Evolutionary conservation across 805 yeast genomes (phyloP).

Genomic region (Metahyphopichia silvanorum): DNA sequence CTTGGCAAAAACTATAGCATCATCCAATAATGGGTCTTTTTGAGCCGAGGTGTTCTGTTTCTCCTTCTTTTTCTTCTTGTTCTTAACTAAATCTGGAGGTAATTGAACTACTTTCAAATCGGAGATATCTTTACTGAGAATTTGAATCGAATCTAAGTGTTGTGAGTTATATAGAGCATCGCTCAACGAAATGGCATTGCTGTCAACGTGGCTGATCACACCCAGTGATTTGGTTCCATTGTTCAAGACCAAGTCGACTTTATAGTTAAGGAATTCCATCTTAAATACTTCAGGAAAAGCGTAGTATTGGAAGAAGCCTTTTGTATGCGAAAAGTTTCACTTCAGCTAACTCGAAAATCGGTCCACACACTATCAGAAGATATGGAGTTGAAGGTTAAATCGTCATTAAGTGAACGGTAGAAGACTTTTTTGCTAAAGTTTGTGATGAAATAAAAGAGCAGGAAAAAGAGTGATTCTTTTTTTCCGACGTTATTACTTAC

Average conservation of each 20-base stretch:
- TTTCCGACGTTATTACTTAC: too few relatives aligned
- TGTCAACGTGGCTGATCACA: slow-evolving; percentile 29
- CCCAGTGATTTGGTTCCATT: slow-evolving; percentile 37
- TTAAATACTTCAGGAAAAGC: too few relatives aligned
- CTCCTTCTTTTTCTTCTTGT: slow-evolving; percentile 12
- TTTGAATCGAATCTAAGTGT: slow-evolving; percentile 17
- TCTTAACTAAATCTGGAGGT: slow-evolving; percentile 33
- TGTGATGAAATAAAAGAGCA: too few relatives aligned
- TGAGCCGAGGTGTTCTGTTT: slow-evolving; percentile 11
- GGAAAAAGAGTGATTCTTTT: too few relatives aligned
- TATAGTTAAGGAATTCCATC: slow-evolving; percentile 41
- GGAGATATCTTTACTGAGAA: slow-evolving; percentile 37
- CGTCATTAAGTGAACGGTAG: too few relatives aligned
- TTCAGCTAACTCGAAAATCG: too few relatives aligned
- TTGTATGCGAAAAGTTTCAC: too few relatives aligned
- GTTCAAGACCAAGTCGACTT: slow-evolving; percentile 34
- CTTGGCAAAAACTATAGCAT: slow-evolving; percentile 25
- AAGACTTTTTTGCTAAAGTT: too few relatives aligned
- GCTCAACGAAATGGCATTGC: slow-evolving; percentile 21
- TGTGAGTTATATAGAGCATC: slow-evolving; percentile 6
- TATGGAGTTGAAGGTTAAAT: too few relatives aligned
- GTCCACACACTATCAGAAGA: too few relatives aligned
- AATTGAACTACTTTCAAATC: slow-evolving; percentile 57
- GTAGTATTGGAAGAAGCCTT: too few relatives aligned
- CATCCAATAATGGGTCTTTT: slow-evolving; percentile 15